These are phyloP conservation scores for Xylariomycetidae sp. DNA, from an alignment of 2,329 filamentous ascomycete genomes.

Conservation along the genomic window DNA sequence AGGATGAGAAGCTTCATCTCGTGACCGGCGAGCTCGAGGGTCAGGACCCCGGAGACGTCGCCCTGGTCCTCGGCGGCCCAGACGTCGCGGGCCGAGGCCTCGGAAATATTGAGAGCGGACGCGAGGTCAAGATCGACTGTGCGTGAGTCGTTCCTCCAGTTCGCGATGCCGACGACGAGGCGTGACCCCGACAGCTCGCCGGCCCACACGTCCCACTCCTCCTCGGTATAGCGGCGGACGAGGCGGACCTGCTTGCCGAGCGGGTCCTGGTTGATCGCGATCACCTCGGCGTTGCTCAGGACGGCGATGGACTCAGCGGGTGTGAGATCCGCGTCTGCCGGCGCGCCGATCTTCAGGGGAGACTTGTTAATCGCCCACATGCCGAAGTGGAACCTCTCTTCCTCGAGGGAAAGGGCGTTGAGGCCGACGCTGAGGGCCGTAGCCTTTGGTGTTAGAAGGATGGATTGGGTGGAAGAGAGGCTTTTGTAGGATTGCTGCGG, in stretches of 20 bases:
- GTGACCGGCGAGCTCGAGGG: slow-evolving; percentile 30
- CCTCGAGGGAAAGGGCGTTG: slow-evolving; percentile 36
- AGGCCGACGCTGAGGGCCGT: slow-evolving; percentile 37
- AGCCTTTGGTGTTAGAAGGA: background rate
- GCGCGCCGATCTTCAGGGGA: slow-evolving; percentile 43
- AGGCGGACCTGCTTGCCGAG: slow-evolving; percentile 48
- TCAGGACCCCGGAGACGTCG: slow-evolving; percentile 26
- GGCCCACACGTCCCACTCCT: slow-evolving; percentile 48
- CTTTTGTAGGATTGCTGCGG: background rate
- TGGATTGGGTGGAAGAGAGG: background rate
- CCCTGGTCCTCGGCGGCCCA: slow-evolving; percentile 34
- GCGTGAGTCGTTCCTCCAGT: slow-evolving; percentile 43
- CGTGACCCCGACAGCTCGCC: slow-evolving; percentile 40
- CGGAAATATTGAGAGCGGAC: slow-evolving; percentile 32
- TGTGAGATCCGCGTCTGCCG: slow-evolving; percentile 33
- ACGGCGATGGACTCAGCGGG: slow-evolving; percentile 35
- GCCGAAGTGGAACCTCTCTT: slow-evolving; percentile 49
- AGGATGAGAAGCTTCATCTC: slow-evolving; percentile 36
- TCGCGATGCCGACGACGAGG: slow-evolving; percentile 41
- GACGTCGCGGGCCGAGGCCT: slow-evolving; percentile 34
- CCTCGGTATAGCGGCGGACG: slow-evolving; percentile 40
- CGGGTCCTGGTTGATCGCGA: slow-evolving; percentile 54
- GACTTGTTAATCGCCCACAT: slow-evolving; percentile 50
- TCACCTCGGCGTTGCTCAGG: slow-evolving; percentile 47
- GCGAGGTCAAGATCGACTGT: slow-evolving; percentile 37